Conservation (phyloP, 164 flowering plant species). For the Sextonia rubra region DNA sequence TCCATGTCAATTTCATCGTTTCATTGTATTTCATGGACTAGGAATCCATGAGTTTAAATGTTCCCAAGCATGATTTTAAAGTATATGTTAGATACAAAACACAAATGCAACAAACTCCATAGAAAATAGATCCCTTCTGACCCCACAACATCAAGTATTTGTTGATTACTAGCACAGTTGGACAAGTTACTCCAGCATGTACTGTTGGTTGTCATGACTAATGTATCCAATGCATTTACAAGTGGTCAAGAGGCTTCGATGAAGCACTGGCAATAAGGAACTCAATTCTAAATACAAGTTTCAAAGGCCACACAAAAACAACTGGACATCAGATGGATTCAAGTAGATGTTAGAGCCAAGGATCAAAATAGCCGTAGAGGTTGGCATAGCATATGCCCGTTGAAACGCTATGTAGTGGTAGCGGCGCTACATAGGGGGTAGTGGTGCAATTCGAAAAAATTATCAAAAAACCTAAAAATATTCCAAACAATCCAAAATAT, state of each 20-base stretch:
- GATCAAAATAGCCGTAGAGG: no score
- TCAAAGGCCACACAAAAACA: neutral
- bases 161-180: neutral
- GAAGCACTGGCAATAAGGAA: no score
- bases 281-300: no score
- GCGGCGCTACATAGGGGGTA: no score
- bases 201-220: neutral
- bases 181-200: neutral
- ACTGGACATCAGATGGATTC: neutral
- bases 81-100: neutral
- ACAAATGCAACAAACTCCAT: neutral
- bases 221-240: neutral
- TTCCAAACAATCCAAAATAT: no score
- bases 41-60: neutral
- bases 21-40: neutral
- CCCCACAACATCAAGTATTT: neutral
- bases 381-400: no score
- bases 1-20: neutral
- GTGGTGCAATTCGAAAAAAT: no score
- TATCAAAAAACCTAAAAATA: no score
- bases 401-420: no score
- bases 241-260: no score
- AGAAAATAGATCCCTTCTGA: neutral
- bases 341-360: neutral
- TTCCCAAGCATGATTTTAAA: neutral